A percentile compares a stretch with the other conserved stretches of the same genome.
These are phyloP conservation scores for Microcos paniculata DNA, from an alignment of 345 rosid species.

Conservation along the genomic window DNA sequence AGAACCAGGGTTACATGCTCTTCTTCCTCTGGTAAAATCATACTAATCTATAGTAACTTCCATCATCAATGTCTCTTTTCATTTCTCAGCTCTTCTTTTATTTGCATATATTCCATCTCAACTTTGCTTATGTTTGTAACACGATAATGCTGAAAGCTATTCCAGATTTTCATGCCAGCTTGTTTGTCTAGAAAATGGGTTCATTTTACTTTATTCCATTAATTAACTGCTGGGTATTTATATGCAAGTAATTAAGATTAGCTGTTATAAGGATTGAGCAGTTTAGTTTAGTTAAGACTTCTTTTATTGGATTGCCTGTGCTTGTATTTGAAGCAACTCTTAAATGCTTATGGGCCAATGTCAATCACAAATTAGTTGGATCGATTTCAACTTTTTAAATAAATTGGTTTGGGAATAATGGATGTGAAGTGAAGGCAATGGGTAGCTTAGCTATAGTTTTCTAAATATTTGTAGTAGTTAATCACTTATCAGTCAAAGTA, in stretches of 20 bases:
- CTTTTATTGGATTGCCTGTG: background rate
- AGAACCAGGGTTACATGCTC: constrained; percentile 44
- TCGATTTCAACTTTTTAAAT: background rate
- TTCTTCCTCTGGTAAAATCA: constrained; percentile 45
- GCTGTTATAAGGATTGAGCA: background rate
- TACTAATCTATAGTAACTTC: background rate
- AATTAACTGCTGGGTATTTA: background rate
- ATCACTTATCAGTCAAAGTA: background rate
- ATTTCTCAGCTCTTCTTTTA: background rate
- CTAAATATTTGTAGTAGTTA: background rate
- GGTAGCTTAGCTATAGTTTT: background rate
- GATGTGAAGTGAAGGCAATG: background rate
- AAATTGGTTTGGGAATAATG: background rate
- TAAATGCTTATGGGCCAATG: background rate
- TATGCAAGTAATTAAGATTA: background rate
- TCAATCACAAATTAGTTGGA: background rate
- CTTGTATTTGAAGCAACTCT: background rate
- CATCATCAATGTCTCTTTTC: background rate
- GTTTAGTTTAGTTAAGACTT: too few species aligned
- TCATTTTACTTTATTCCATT: background rate
- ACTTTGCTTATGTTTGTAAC: background rate
- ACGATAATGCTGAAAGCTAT: background rate
- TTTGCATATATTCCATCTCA: background rate
- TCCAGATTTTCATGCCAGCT: background rate
- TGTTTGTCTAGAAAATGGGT: background rate